Evolutionary conservation across 768 basidiomycete species (phyloP).

Genomic region (Gelatoporia subvermispora): DNA sequence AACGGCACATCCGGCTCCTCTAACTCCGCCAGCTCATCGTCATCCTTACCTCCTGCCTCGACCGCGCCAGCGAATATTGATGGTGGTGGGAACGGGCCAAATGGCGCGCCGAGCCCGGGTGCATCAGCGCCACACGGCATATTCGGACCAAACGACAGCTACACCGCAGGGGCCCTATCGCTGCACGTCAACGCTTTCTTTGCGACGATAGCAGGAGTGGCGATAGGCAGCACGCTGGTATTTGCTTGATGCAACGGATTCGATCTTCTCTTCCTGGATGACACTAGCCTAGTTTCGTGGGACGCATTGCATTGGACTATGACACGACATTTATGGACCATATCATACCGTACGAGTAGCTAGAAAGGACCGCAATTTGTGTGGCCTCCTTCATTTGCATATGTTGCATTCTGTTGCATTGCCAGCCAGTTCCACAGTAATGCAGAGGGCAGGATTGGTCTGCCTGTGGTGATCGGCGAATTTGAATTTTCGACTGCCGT

Average conservation of each 20-base stretch:
- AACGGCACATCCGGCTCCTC: slow-evolving; percentile 23
- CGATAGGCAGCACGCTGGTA: slow-evolving; percentile 44
- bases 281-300: slow-evolving; percentile 1
- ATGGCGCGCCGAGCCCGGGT: slow-evolving; percentile 62
- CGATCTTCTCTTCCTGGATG: slow-evolving; percentile 1
- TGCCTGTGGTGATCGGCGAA: neutral
- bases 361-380: neutral
- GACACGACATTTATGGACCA: slow-evolving; percentile 13
- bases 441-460: neutral
- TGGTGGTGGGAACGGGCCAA: slow-evolving; percentile 44
- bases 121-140: slow-evolving; percentile 37
- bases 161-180: slow-evolving; percentile 51
- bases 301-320: slow-evolving; percentile 10
- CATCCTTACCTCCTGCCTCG: slow-evolving; percentile 42
- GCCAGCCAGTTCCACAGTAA: neutral
- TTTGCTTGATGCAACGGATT: slow-evolving; percentile 30
- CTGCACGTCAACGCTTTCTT: slow-evolving; percentile 42
- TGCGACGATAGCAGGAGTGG: slow-evolving; percentile 39
- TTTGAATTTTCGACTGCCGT: neutral
- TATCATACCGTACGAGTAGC: slow-evolving; percentile 4
- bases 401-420: too few species aligned
- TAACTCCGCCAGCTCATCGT: slow-evolving; percentile 20
- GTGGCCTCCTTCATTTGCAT: neutral
- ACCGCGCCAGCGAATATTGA: slow-evolving; percentile 54
- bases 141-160: slow-evolving; percentile 66